Evolutionary conservation across 768 basidiomycete species (phyloP).

Genomic region (Psilocybe subaeruginosa): DNA sequence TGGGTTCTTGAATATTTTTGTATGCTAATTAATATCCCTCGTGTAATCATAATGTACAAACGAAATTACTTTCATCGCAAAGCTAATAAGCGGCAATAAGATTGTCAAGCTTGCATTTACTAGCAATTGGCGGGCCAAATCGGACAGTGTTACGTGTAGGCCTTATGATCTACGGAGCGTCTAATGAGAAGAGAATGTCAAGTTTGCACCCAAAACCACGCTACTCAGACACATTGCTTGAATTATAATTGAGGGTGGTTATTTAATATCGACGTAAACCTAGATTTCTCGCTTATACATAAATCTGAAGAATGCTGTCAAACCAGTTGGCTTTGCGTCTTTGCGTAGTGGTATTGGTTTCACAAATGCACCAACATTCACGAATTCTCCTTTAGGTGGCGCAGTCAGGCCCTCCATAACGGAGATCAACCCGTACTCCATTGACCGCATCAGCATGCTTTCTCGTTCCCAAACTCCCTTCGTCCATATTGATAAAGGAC

Average conservation of each 20-base stretch:
- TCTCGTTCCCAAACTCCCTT: conserved; percentile 72
- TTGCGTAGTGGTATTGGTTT: conserved; percentile 19
- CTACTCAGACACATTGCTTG: no score
- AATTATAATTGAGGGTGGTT: neutral
- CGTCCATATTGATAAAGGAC: conserved; percentile 73
- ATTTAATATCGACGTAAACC: neutral
- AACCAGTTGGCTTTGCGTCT: neutral
- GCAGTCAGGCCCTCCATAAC: conserved; percentile 46
- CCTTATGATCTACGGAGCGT: no score
- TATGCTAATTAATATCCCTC: no score
- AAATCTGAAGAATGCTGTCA: conserved; percentile 1
- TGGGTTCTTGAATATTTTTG: no score
- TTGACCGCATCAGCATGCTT: conserved; percentile 59
- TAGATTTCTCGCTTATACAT: neutral
- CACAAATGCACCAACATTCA: conserved; percentile 33
- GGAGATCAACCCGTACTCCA: conserved; percentile 55
- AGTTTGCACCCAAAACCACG: no score
- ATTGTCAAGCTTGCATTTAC: no score
- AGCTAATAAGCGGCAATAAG: no score
- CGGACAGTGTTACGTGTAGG: no score
- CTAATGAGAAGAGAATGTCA: no score
- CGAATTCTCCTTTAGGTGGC: conserved; percentile 21
- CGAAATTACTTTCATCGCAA: no score
- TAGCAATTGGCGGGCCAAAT: no score
- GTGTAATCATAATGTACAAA: no score